Evolutionary conservation across 495 filamentous ascomycete genomes (phyloP), one percentile per base, ranked within the genome.

Genomic region (Aspergillus nidulans): DNA sequence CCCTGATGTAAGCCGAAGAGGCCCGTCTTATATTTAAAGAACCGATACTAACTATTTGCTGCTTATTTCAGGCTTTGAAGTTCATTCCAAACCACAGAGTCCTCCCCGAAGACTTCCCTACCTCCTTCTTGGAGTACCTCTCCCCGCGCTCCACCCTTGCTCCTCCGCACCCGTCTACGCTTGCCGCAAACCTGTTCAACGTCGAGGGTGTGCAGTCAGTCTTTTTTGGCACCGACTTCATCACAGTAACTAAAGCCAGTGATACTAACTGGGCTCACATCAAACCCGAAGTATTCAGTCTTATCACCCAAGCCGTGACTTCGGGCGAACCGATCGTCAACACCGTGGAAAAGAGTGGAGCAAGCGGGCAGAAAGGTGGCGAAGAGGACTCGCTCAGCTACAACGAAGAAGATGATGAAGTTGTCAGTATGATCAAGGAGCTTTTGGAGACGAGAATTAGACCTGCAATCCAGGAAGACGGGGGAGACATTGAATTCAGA

Each of bases 341-440:
- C 59, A 82, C 85, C 0, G 77, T 85, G 5, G 88, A 87, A 59
- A 78, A 78, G 52, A 82, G 76, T 41, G 79, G 74, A 15, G 76
- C 79, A 15, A 63, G 70, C 26, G 81, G 81, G 0, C 80, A 87
- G 54, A 79, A 79, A 42, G 76, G 76, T 5, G 77, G 66, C 8
- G 77, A 82, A 60, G 67, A 69, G 26, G 88, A 95, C 62, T 90
- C 83, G 41, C 75, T 95, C 25, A 75, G 74, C 39, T 95, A 87
- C 64, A 81, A 91, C 59, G 90, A 92, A 62, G 85, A 91, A 44
- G 94, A 98, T 63, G 87, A 85, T 57, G 94, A 98, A 69, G 90
- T 96, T 9, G 85, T 97, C 24, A 85, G 89, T 52, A 97, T 97
- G 94, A 96, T 98, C 70, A 96, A 97, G 72, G 94, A 98, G 73